These are phyloP conservation scores for Neofusicoccum cordaticola DNA, from an alignment of 2,329 filamentous ascomycete genomes.

Conservation along the genomic window DNA sequence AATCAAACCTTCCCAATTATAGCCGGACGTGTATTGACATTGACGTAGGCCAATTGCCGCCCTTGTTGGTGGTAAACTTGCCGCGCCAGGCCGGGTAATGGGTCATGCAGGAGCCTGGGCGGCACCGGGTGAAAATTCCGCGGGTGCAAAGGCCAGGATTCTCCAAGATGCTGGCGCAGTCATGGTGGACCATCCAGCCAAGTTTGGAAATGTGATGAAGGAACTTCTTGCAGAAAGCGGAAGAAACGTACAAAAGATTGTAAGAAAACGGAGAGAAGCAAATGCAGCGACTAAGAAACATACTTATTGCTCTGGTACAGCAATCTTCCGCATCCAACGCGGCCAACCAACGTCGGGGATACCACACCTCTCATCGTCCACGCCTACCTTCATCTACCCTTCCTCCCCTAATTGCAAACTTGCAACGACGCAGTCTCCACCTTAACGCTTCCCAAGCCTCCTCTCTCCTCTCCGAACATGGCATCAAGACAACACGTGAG, in stretches of 20 bases:
- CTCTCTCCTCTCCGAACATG: slow-evolving; percentile 54
- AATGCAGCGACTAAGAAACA: background rate
- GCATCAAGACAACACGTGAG: slow-evolving; percentile 47
- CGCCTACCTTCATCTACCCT: background rate
- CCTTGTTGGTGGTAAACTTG: slow-evolving; percentile 64
- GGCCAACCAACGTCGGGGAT: slow-evolving; percentile 49
- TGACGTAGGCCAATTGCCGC: slow-evolving; percentile 65
- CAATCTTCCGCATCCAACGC: slow-evolving; percentile 30
- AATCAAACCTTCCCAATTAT: slow-evolving; percentile 25
- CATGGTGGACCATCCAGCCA: slow-evolving; percentile 73
- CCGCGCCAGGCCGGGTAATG: slow-evolving; percentile 66
- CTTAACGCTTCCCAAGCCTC: slow-evolving; percentile 54
- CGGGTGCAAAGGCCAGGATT: slow-evolving; percentile 63
- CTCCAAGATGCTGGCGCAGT: slow-evolving; percentile 65
- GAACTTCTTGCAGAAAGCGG: slow-evolving; percentile 51
- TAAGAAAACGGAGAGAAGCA: slow-evolving; percentile 21
- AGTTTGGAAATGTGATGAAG: slow-evolving; percentile 69
- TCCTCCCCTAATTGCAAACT: background rate
- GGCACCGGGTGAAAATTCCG: slow-evolving; percentile 63
- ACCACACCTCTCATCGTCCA: slow-evolving; percentile 35
- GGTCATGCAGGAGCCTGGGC: slow-evolving; percentile 76
- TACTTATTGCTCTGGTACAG: slow-evolving; percentile 18
- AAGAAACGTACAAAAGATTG: slow-evolving; percentile 40
- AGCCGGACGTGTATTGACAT: background rate
- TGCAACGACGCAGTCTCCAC: slow-evolving; percentile 54